phyloP scores from a whole-genome alignment of 306 rosid species.

The Pyrus pyrifolia region DNA sequence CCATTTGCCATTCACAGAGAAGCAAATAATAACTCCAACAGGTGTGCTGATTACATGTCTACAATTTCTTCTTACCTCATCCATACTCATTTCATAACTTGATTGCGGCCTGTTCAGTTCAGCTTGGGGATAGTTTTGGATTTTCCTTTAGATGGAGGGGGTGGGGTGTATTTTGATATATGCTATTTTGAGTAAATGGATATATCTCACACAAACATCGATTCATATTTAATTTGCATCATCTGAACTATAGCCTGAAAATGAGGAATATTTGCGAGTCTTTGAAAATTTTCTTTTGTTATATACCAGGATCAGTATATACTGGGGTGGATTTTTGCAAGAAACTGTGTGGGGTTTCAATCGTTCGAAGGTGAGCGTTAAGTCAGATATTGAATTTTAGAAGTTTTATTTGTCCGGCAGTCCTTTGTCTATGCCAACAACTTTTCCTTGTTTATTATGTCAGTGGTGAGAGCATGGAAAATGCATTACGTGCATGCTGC shows the following conservation, averaged over 20 bases:
- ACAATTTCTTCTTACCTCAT: background rate
- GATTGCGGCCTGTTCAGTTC: too few species aligned
- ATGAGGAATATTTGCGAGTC: background rate
- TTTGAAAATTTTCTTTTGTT: background rate
- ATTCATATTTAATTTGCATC: background rate
- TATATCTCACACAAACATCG: background rate
- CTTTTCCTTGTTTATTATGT: conserved; percentile 24
- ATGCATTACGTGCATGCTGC: conserved; percentile 95
- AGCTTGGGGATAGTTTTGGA: background rate
- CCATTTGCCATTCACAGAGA: conserved; percentile 93
- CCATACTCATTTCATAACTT: background rate
- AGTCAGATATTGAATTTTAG: conserved; percentile 37
- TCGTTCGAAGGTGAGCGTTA: conserved; percentile 87
- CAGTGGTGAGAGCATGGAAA: conserved; percentile 99
- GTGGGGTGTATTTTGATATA: background rate
- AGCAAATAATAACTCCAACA: conserved; percentile 92
- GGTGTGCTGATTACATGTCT: conserved; percentile 35
- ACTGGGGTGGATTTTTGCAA: conserved; percentile 99
- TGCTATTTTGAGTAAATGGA: background rate
- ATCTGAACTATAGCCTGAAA: background rate
- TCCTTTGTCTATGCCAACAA: background rate
- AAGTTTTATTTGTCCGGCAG: background rate
- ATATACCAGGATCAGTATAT: conserved; percentile 67
- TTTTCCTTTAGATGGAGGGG: background rate
- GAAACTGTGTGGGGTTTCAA: conserved; percentile 93